Base-by-base conservation (phyloP, 148 eudicot species). In the Hydrangea macrophylla region DNA sequence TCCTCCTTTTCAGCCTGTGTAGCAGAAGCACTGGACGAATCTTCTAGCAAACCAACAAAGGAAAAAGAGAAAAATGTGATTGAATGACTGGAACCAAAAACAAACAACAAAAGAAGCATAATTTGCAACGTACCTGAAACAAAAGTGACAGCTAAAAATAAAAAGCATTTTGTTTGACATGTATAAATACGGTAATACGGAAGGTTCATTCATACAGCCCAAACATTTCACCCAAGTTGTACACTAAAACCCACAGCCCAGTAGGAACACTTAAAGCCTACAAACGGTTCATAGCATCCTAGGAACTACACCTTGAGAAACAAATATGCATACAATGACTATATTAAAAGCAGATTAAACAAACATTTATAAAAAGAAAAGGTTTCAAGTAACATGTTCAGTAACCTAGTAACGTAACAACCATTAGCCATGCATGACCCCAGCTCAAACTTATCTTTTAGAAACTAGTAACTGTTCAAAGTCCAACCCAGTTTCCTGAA, bases 1-100 rank as follows among this genome's bases (percentile, higher is more conserved):
- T 75, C 74, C 66, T 75, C 79, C 69, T 75, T 75, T 31, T 75
- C 79, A 24, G 79, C 79, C 53, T 75, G 74, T n/a, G 70, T 64
- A 48, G 75, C 79, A 51, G 79, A 75, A 22, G 30, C 69, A 70
- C 83, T 68, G 60, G 85, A 65, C 18, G 65, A 64, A 64, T 75
- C 78, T 74, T 68, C 66, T 50, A 50, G 65, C 58, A 75, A 68
- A 64, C 53, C 62, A 63, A 31, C 24, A 58, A 72, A 23, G 23
- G n/a, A n/a, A n/a, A 36, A 17, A 32, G 40, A 55, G 51, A 24
- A 24, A 63, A 60, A 22, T 7, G 30, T 54, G 9, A 51, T 23
- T 3, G 48, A 2, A 6, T 18, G n/a, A 18, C n/a, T 48, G n/a
- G 17, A n/a, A n/a, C 2, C 15, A 11, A 32, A 39, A 1, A 71